Evolutionary conservation across 129 eudicot genomes (phyloP).

Genomic region (Helichrysum umbraculigerum): DNA sequence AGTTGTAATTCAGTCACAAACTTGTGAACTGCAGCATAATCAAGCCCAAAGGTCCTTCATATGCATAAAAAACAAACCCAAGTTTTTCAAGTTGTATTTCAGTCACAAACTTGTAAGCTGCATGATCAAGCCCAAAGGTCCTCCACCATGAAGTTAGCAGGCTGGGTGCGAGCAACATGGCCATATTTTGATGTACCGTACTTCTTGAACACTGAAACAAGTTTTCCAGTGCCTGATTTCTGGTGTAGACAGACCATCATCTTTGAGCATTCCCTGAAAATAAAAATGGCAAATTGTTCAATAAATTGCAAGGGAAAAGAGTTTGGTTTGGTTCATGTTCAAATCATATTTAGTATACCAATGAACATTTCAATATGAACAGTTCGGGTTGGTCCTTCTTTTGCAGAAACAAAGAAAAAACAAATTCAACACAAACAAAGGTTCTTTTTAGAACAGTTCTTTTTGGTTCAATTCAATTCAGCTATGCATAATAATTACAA

Average conservation of each 20-base stretch:
- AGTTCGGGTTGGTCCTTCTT: background rate
- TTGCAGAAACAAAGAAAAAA: too few relatives aligned
- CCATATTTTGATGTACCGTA: slow-evolving; percentile 65
- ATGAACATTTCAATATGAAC: background rate
- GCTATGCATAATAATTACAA: background rate
- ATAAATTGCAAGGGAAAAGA: too few relatives aligned
- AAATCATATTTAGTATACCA: too few relatives aligned
- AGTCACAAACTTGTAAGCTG: background rate
- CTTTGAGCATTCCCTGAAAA: slow-evolving; percentile 44
- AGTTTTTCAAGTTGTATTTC: background rate
- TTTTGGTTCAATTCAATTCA: background rate
- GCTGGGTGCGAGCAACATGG: slow-evolving; percentile 47
- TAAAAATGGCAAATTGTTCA: background rate
- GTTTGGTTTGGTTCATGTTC: too few relatives aligned
- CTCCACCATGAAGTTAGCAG: slow-evolving; percentile 55
- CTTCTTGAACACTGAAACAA: slow-evolving; percentile 59
- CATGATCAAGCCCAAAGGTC: background rate
- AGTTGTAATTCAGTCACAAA: background rate
- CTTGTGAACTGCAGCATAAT: background rate
- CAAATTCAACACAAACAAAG: background rate
- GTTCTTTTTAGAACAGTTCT: background rate
- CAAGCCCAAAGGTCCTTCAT: slow-evolving; percentile 14
- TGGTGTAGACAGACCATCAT: slow-evolving; percentile 43
- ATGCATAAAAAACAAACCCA: slow-evolving; percentile 19
- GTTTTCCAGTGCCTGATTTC: slow-evolving; percentile 55